Evolutionary conservation across 129 eudicot species (phyloP).

Genomic region (Flaveria trinervia): DNA sequence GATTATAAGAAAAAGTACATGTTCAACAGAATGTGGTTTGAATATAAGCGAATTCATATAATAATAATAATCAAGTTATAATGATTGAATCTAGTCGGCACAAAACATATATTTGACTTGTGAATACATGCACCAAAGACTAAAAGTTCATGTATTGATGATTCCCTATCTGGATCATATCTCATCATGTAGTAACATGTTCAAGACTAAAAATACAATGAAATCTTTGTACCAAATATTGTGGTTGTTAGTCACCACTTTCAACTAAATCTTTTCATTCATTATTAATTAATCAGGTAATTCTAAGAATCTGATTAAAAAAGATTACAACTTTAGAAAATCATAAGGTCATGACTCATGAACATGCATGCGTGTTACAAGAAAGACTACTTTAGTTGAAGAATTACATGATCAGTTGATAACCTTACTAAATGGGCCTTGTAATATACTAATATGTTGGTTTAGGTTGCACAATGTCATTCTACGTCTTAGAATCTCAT

Average conservation of each 20-base stretch:
- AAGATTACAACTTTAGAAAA: neutral
- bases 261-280: neutral
- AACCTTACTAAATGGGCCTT: too few relatives aligned
- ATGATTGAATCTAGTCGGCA: conserved; percentile 5
- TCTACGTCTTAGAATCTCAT: too few relatives aligned
- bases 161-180: neutral
- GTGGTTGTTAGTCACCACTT: neutral
- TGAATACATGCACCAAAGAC: conserved; percentile 9
- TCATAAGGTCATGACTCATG: neutral
- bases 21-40: too few relatives aligned
- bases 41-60: too few relatives aligned
- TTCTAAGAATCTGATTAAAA: neutral
- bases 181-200: neutral
- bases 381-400: too few relatives aligned
- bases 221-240: neutral
- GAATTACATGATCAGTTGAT: too few relatives aligned
- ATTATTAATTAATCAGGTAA: neutral
- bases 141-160: neutral
- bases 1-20: too few relatives aligned
- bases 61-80: neutral
- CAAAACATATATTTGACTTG: neutral
- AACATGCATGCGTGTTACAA: neutral
- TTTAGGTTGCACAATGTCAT: too few relatives aligned
- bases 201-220: neutral
- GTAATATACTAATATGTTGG: too few relatives aligned